phyloP scores from a whole-genome alignment of 106 monocot species.

The Dendrobium chrysotoxum region DNA sequence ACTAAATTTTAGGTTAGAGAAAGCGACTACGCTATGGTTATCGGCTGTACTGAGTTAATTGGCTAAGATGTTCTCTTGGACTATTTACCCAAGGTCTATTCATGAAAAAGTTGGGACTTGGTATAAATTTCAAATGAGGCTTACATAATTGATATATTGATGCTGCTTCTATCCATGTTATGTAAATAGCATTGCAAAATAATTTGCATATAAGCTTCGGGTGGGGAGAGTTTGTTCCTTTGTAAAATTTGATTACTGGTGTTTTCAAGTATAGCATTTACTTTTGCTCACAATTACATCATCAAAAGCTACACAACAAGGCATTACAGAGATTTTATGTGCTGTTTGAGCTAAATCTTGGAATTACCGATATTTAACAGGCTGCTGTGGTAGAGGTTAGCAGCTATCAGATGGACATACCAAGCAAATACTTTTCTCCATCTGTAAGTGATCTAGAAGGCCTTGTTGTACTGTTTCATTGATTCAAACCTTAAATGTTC shows the following conservation, averaged over 20 bases:
- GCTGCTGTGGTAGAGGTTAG: slow-evolving; percentile 56
- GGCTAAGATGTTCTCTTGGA: too few relatives aligned
- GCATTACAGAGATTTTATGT: not conserved
- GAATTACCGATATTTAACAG: slow-evolving; percentile 10
- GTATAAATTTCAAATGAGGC: not conserved
- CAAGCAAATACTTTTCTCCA: slow-evolving; percentile 31
- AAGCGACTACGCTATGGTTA: too few relatives aligned
- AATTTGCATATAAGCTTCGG: not conserved
- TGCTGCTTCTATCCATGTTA: not conserved
- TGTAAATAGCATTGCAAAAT: not conserved
- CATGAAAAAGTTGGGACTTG: not conserved
- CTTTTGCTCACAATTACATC: not conserved
- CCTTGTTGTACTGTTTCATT: not conserved
- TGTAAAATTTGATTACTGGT: not conserved
- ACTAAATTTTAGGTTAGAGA: not conserved
- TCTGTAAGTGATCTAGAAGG: slow-evolving; percentile 25
- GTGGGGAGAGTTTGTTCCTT: not conserved
- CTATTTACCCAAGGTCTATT: too few relatives aligned
- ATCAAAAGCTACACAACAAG: not conserved
- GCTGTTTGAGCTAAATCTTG: not conserved
- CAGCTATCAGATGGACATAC: slow-evolving; percentile 48
- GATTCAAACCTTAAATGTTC: not conserved
- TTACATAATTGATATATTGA: not conserved
- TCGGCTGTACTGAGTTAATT: too few relatives aligned
- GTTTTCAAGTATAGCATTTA: not conserved